These are phyloP conservation scores for Ogataea dorogensis DNA, from an alignment of 805 yeast genomes.

Conservation along the genomic window DNA sequence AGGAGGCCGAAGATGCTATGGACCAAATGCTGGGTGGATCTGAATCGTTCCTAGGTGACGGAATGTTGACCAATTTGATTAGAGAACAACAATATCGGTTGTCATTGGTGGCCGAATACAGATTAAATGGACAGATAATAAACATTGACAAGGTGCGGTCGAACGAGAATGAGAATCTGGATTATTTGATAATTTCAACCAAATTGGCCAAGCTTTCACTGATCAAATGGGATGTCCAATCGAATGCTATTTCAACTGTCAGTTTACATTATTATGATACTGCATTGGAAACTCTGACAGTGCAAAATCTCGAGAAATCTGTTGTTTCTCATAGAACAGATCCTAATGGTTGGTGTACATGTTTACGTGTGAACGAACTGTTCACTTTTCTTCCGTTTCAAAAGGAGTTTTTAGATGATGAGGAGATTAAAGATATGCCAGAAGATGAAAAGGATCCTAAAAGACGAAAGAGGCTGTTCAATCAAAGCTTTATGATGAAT, in stretches of 20 bases:
- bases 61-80: slow-evolving; percentile 19
- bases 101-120: slow-evolving; percentile 58
- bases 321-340: slow-evolving; percentile 55
- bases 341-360: slow-evolving; percentile 55
- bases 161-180: slow-evolving; percentile 45
- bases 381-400: slow-evolving; percentile 71
- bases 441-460: slow-evolving; percentile 24
- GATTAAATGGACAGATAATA: slow-evolving; percentile 66
- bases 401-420: slow-evolving; percentile 42
- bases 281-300: slow-evolving; percentile 50
- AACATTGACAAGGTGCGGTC: slow-evolving; percentile 53
- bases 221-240: slow-evolving; percentile 61
- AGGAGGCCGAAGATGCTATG: slow-evolving; percentile 16
- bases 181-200: slow-evolving; percentile 65
- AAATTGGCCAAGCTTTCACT: slow-evolving; percentile 76
- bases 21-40: slow-evolving; percentile 17
- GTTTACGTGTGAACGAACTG: slow-evolving; percentile 61
- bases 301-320: slow-evolving; percentile 37
- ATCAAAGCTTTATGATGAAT: slow-evolving; percentile 57
- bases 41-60: slow-evolving; percentile 25
- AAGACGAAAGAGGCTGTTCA: slow-evolving; percentile 34
- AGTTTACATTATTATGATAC: slow-evolving; percentile 87
- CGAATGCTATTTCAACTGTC: slow-evolving; percentile 59
- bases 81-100: slow-evolving; percentile 30
- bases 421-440: slow-evolving; percentile 31